These are phyloP conservation scores for Fusarium ambrosium DNA, from an alignment of 2,329 filamentous ascomycete species.

Conservation along the genomic window DNA sequence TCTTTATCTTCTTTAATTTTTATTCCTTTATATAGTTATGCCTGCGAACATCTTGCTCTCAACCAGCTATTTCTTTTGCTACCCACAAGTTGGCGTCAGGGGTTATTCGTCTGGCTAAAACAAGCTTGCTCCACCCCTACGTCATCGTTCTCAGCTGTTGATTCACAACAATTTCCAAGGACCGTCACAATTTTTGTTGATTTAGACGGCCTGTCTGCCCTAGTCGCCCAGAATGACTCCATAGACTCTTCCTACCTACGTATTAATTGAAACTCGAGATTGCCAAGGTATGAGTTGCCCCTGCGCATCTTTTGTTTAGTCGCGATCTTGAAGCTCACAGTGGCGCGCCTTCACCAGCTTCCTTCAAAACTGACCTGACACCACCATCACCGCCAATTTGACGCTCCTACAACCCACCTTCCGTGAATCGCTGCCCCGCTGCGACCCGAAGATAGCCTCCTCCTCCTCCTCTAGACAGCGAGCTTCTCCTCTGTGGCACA, in stretches of 20 bases:
- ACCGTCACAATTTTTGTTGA: constrained; percentile 10
- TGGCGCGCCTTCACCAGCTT: constrained; percentile 17
- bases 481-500: background rate
- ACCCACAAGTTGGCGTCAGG: background rate
- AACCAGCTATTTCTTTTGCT: too few relatives aligned
- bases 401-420: background rate
- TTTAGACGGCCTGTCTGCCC: constrained; percentile 11
- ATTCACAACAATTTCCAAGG: constrained; percentile 34
- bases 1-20: too few relatives aligned
- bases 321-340: background rate
- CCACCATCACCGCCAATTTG: constrained; percentile 8
- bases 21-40: too few relatives aligned
- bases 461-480: constrained; percentile 11
- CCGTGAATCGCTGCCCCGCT: constrained; percentile 10
- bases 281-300: constrained; percentile 1
- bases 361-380: background rate
- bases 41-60: too few relatives aligned
- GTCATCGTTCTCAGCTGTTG: constrained; percentile 30
- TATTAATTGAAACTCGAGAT: constrained; percentile 24
- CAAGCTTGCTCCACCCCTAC: constrained; percentile 34
- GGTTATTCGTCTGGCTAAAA: constrained; percentile 24
- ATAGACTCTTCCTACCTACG: constrained; percentile 27
- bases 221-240: constrained; percentile 30
- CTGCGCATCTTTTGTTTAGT: constrained; percentile 1
- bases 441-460: constrained; percentile 12